Evolutionary conservation across 345 rosid species (phyloP).

Genomic region (Erysimum cheiranthoides): DNA sequence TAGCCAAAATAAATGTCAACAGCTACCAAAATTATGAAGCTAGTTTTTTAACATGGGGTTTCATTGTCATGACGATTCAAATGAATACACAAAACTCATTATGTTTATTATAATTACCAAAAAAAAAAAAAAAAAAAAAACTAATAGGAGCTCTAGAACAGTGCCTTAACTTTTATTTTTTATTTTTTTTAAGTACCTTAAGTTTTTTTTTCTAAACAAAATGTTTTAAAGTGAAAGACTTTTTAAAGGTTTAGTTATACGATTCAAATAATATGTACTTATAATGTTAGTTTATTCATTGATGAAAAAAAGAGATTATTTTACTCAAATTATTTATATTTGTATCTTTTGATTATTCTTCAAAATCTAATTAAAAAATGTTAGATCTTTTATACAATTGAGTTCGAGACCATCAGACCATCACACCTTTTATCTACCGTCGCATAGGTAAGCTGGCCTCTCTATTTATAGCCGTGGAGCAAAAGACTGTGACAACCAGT

Average conservation of each 20-base stretch:
- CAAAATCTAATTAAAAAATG: background rate
- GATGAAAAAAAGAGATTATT: too few species aligned
- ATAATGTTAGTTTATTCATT: too few species aligned
- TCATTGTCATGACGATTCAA: background rate
- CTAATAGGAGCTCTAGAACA: too few species aligned
- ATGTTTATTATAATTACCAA: too few species aligned
- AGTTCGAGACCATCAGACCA: background rate
- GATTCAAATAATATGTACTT: too few species aligned
- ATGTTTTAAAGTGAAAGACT: too few species aligned
- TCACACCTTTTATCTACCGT: background rate
- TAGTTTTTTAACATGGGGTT: background rate
- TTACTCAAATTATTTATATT: too few species aligned
- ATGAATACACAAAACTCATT: background rate
- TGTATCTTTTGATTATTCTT: background rate
- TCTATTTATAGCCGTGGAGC: background rate
- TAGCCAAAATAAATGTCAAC: constrained; percentile 22
- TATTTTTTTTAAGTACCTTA: too few species aligned
- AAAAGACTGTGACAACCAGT: background rate
- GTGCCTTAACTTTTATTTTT: too few species aligned
- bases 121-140: too few species aligned
- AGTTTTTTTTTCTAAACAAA: too few species aligned
- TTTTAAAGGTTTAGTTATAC: too few species aligned
- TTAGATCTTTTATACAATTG: background rate
- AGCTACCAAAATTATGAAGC: background rate
- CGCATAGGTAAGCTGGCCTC: background rate